These are phyloP conservation scores for Fagus crenata DNA, from an alignment of 306 rosid species.

Conservation along the genomic window DNA sequence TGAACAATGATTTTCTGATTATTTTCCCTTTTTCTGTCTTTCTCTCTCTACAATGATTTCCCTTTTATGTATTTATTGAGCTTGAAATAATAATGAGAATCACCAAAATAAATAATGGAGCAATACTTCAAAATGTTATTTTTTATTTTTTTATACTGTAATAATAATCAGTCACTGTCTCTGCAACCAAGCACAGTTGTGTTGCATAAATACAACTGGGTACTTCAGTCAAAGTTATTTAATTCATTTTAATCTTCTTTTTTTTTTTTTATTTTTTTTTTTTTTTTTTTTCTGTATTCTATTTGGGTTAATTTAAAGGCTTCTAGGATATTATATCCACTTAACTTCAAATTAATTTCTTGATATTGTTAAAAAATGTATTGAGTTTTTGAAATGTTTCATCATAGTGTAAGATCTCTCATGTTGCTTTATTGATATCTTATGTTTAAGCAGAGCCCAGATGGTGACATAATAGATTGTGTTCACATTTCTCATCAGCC, in stretches of 20 bases:
- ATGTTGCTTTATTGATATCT: slow-evolving; percentile 25
- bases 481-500: slow-evolving; percentile 82
- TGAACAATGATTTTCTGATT: neutral
- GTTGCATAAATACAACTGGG: slow-evolving; percentile 3
- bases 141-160: neutral
- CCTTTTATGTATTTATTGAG: slow-evolving; percentile 27
- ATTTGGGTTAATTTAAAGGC: neutral
- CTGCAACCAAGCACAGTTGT: neutral
- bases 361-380: neutral
- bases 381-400: neutral
- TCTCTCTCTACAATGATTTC: slow-evolving; percentile 24
- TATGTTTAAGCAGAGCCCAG: slow-evolving; percentile 75
- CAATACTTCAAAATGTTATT: slow-evolving; percentile 19
- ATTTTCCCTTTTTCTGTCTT: neutral
- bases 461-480: slow-evolving; percentile 92
- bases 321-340: neutral
- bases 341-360: neutral
- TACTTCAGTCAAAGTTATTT: neutral
- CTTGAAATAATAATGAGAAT: slow-evolving; percentile 23
- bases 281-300: neutral
- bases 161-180: neutral
- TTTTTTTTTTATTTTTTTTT: no score
- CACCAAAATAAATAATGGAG: slow-evolving; percentile 18
- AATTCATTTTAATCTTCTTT: no score
- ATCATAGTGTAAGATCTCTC: slow-evolving; percentile 15